These are phyloP conservation scores for Filosporella fistucella DNA, from an alignment of 495 filamentous ascomycete species.

Conservation along the genomic window DNA sequence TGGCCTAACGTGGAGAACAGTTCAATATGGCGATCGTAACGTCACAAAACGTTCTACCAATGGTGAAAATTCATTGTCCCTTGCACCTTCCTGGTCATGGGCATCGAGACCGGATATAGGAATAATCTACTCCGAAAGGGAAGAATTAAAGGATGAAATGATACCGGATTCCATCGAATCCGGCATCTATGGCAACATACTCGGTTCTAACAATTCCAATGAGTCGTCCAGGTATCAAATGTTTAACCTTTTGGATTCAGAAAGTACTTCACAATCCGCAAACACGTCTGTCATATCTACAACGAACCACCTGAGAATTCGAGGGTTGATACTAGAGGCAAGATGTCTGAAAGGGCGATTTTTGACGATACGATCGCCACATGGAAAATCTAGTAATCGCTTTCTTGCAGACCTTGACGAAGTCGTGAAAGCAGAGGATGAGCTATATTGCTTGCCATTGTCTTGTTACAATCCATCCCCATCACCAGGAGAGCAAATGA, in stretches of 20 bases:
- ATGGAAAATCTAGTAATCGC: not conserved
- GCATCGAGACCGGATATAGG: not conserved
- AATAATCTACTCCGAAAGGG: not conserved
- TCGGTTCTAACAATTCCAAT: not conserved
- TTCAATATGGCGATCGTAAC: not conserved
- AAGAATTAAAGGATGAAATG: not conserved
- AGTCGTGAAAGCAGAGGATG: not conserved
- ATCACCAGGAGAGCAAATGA: not conserved
- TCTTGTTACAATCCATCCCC: not conserved
- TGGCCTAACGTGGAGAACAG: not conserved
- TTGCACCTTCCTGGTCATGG: conserved; percentile 4
- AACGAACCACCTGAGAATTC: not conserved
- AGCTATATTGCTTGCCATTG: conserved; percentile 1
- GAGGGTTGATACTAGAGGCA: not conserved
- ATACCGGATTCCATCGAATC: not conserved
- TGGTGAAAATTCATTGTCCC: not conserved
- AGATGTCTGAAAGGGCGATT: not conserved
- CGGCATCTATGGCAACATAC: not conserved
- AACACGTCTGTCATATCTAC: not conserved
- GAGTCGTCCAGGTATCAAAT: too few relatives aligned
- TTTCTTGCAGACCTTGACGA: not conserved
- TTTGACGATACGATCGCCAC: not conserved
- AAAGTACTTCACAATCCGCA: not conserved
- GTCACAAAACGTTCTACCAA: not conserved
- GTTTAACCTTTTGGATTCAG: not conserved